phyloP scores from a whole-genome alignment of 2,329 filamentous ascomycete species.

The Orbilia oligospora region DNA sequence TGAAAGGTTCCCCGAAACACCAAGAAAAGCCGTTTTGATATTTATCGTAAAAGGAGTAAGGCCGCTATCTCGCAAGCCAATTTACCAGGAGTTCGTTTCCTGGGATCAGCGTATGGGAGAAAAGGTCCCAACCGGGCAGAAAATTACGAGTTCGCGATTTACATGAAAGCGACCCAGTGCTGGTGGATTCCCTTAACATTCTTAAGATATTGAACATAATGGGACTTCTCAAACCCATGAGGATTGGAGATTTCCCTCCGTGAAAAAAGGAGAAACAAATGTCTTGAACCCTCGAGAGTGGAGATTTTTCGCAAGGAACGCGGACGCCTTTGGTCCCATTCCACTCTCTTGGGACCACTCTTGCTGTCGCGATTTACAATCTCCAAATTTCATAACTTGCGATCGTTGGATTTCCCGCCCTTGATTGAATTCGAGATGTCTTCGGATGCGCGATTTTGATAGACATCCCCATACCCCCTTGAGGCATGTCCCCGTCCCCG shows the following conservation, averaged over 20 bases:
- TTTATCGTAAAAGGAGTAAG: conserved; percentile 43
- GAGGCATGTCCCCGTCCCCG: conserved; percentile 20
- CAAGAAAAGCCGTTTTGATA: conserved; percentile 35
- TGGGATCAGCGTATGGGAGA: conserved; percentile 50
- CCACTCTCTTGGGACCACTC: conserved; percentile 52
- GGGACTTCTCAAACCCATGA: conserved; percentile 5
- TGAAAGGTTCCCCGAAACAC: conserved; percentile 55
- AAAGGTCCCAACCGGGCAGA: conserved; percentile 45
- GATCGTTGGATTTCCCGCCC: conserved; percentile 13
- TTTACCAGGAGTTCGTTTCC: conserved; percentile 58
- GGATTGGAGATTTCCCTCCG: conserved; percentile 16
- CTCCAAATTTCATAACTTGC: conserved; percentile 34
- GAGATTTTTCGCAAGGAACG: conserved; percentile 27
- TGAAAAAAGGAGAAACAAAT: conserved; percentile 25
- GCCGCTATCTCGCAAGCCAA: conserved; percentile 27
- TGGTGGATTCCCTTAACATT: conserved; percentile 29
- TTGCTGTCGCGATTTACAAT: conserved; percentile 52
- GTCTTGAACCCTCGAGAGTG: conserved; percentile 29
- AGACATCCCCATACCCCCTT: conserved; percentile 35
- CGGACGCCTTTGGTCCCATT: conserved; percentile 23
- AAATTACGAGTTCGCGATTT: conserved; percentile 39
- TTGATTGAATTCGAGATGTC: conserved; percentile 18
- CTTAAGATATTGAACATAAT: conserved; percentile 36
- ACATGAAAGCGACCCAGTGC: background rate
- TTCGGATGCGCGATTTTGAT: conserved; percentile 57